Evolutionary conservation across 1,139 yeast species (phyloP).

Genomic region (Suhomyces anneliseae): DNA sequence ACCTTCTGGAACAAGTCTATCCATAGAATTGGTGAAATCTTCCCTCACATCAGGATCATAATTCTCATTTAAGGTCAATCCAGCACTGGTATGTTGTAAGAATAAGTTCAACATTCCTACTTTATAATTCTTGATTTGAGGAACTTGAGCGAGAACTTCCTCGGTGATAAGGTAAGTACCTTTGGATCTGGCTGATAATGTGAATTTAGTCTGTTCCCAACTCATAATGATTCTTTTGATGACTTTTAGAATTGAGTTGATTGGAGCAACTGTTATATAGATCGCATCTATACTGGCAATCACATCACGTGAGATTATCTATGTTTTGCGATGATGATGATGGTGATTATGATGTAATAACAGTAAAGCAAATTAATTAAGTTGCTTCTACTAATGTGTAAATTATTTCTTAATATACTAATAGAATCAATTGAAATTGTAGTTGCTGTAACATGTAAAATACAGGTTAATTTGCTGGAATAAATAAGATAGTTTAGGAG

Average conservation of each 20-base stretch:
- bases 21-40: conserved; percentile 65
- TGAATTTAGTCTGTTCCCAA: conserved; percentile 60
- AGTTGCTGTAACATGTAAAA: no score
- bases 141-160: conserved; percentile 55
- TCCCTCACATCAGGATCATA: conserved; percentile 75
- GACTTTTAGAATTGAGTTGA: neutral
- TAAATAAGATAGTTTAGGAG: no score
- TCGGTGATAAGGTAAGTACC: conserved; percentile 74
- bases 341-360: neutral
- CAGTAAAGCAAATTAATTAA: neutral
- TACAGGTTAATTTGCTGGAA: no score
- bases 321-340: neutral
- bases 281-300: neutral
- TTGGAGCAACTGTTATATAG: neutral
- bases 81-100: conserved; percentile 79
- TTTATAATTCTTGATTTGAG: conserved; percentile 59
- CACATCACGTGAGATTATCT: neutral
- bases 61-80: conserved; percentile 72
- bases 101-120: conserved; percentile 67
- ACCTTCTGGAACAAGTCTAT: conserved; percentile 70
- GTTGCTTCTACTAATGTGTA: no score
- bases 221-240: conserved; percentile 15
- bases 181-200: conserved; percentile 57
- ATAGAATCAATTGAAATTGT: no score
- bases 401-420: no score